phyloP scores from a whole-genome alignment of 2,329 filamentous ascomycete genomes.

The Leptographium flavum region DNA sequence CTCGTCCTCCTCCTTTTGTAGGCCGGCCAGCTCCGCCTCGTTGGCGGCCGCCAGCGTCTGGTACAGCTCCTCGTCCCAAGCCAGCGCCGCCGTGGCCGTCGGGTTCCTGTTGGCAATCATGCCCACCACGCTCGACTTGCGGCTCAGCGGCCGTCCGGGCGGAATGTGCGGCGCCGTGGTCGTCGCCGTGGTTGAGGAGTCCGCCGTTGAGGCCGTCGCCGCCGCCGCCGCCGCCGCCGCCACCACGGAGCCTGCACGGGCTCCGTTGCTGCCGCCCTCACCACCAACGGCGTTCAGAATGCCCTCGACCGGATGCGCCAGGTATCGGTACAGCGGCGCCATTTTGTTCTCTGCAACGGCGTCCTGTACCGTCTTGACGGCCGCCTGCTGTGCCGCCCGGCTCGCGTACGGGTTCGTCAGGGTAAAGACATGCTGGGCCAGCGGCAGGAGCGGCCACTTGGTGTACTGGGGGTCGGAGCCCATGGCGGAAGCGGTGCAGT shows the following conservation, averaged over 20 bases:
- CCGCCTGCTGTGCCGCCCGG: constrained; percentile 50
- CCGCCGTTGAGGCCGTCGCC: neutral
- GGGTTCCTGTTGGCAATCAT: constrained; percentile 62
- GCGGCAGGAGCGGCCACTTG: constrained; percentile 67
- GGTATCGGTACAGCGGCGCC: constrained; percentile 74
- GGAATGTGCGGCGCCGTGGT: constrained; percentile 9
- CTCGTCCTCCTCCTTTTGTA: constrained; percentile 82
- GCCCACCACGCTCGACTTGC: constrained; percentile 57
- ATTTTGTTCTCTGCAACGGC: constrained; percentile 74
- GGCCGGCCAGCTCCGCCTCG: constrained; percentile 58
- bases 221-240: neutral
- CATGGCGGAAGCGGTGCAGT: constrained; percentile 29
- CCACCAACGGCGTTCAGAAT: constrained; percentile 59
- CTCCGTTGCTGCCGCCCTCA: constrained; percentile 25
- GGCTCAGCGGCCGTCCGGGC: constrained; percentile 38
- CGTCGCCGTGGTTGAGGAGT: neutral
- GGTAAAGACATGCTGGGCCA: constrained; percentile 76
- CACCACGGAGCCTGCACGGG: neutral
- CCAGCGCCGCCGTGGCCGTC: constrained; percentile 50
- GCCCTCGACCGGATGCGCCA: constrained; percentile 69
- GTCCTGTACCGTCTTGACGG: constrained; percentile 64
- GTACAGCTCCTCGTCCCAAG: constrained; percentile 88
- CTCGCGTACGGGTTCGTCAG: constrained; percentile 67
- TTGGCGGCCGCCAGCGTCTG: constrained; percentile 63
- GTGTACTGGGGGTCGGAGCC: constrained; percentile 73